phyloP scores from a whole-genome alignment of 768 basidiomycete species.

The Hypholoma sublateritium region DNA sequence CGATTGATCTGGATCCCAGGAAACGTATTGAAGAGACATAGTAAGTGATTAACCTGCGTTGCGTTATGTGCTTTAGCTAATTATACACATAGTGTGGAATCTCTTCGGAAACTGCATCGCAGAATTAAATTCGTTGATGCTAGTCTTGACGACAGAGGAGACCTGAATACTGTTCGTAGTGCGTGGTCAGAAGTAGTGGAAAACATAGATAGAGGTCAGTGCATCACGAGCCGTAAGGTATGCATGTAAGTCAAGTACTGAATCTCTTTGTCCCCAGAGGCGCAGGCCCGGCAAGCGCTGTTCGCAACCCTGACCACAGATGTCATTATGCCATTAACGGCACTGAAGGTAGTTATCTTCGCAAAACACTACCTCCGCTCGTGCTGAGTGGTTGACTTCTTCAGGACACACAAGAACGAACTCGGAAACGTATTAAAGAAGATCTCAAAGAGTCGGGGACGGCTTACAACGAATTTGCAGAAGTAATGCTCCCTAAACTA shows the following conservation, averaged over 20 bases:
- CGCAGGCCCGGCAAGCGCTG: constrained; percentile 80
- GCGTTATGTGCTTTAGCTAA: neutral
- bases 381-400: neutral
- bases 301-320: constrained; percentile 67
- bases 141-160: constrained; percentile 69
- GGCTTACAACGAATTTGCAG: constrained; percentile 81
- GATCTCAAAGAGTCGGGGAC: constrained; percentile 78
- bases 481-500: constrained; percentile 75
- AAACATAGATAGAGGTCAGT: constrained; percentile 76
- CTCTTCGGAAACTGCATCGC: constrained; percentile 69
- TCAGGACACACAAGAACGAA: constrained; percentile 89
- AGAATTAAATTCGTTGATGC: constrained; percentile 71
- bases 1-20: constrained; percentile 39
- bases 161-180: constrained; percentile 60
- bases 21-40: constrained; percentile 85
- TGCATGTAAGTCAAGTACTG: neutral
- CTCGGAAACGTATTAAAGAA: constrained; percentile 89
- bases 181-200: constrained; percentile 88
- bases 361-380: neutral
- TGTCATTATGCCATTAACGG: constrained; percentile 67
- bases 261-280: constrained; percentile 50
- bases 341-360: constrained; percentile 54
- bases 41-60: constrained; percentile 40
- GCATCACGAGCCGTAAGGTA: neutral
- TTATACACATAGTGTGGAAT: constrained; percentile 57